Evolutionary conservation across 768 basidiomycete species (phyloP).

Genomic region (Collybia sp.): DNA sequence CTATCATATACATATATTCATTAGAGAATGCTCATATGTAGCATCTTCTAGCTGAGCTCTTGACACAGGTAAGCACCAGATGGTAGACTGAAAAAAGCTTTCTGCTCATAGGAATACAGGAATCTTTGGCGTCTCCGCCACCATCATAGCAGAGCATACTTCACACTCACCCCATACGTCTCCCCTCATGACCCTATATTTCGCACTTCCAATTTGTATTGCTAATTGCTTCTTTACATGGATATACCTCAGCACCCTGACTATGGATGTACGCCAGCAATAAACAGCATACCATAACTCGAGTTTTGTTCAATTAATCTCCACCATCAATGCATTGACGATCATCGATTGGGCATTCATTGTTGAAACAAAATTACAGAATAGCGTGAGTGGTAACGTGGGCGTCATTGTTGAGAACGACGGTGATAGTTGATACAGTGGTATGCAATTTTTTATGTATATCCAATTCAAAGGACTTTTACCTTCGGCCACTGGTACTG

Average conservation of each 20-base stretch:
- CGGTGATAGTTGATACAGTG: conserved; percentile 11
- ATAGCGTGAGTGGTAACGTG: not conserved
- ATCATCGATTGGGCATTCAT: not conserved
- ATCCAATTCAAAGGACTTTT: conserved; percentile 26
- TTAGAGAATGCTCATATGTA: conserved; percentile 4
- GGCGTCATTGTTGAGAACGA: conserved; percentile 4
- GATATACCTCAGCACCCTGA: no score
- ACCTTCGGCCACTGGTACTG: conserved; percentile 52
- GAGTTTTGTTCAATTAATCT: not conserved
- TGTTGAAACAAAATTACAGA: not conserved
- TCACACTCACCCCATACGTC: no score
- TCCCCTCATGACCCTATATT: no score
- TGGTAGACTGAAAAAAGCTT: conserved; percentile 8
- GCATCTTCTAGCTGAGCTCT: conserved; percentile 43
- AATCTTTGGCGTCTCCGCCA: conserved; percentile 70
- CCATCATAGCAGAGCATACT: conserved; percentile 31
- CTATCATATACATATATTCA: conserved; percentile 6
- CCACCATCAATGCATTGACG: not conserved
- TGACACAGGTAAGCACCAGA: conserved; percentile 50
- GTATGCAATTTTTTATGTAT: conserved; percentile 12
- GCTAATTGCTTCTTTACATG: no score
- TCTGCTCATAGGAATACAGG: conserved; percentile 25
- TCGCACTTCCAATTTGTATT: no score
- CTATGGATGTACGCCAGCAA: no score
- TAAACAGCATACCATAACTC: not conserved